A percentile compares a stretch with the other conserved stretches of the same genome.
These are phyloP conservation scores for Cercophora samala DNA, from an alignment of 495 filamentous ascomycete genomes.

Conservation along the genomic window DNA sequence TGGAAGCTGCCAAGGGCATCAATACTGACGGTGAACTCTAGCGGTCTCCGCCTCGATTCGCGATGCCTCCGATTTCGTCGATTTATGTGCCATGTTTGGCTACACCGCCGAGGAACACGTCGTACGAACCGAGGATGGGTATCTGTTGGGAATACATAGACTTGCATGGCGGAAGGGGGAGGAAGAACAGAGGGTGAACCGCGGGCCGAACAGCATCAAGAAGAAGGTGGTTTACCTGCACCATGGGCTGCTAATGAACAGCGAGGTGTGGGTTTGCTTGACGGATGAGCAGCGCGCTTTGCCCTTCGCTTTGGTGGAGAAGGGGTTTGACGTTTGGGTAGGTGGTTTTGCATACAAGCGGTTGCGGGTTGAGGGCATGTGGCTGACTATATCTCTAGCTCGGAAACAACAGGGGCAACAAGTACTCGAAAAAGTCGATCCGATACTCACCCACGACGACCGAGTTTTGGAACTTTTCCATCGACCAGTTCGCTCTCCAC, in stretches of 20 bases:
- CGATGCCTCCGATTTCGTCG: conserved; percentile 83
- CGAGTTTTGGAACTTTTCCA: conserved; percentile 94
- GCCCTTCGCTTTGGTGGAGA: conserved; percentile 85
- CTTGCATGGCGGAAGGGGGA: conserved; percentile 78
- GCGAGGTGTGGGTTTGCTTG: conserved; percentile 94
- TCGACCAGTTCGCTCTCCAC: conserved; percentile 96
- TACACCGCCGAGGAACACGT: conserved; percentile 96
- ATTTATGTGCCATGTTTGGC: conserved; percentile 82
- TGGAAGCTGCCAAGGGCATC: neutral
- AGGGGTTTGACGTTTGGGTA: conserved; percentile 95
- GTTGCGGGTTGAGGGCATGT: neutral
- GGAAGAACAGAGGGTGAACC: conserved; percentile 69
- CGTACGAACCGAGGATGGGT: conserved; percentile 90
- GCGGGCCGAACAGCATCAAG: conserved; percentile 61
- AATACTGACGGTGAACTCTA: conserved; percentile 29
- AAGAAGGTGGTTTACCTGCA: conserved; percentile 94
- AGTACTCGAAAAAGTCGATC: conserved; percentile 93
- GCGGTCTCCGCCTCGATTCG: conserved; percentile 52
- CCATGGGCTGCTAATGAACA: conserved; percentile 97
- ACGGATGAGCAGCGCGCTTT: conserved; percentile 82
- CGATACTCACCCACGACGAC: conserved; percentile 66
- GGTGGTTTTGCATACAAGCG: conserved; percentile 24
- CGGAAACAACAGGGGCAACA: conserved; percentile 96
- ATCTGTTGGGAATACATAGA: conserved; percentile 86
- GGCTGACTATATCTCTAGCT: conserved; percentile 48